Base-by-base conservation (phyloP, 345 rosid genomes). In the Gossypium arboreum region DNA sequence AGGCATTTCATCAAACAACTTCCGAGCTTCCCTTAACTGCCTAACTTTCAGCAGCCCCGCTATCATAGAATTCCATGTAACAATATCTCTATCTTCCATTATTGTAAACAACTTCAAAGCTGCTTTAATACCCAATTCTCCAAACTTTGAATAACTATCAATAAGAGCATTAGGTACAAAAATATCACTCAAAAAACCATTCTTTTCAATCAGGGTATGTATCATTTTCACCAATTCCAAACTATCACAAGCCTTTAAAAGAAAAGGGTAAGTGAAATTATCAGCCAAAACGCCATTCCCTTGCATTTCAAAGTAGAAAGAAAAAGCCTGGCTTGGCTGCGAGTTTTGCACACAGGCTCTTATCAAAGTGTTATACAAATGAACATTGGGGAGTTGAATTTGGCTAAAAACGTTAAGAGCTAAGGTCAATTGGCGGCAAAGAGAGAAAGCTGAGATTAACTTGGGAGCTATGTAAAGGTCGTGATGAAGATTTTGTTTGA, bases 111-210 rank as follows among this genome's bases (percentile, higher is more conserved):
- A 68, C 82, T 80, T 92, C 88, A 72, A 81, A 2, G 98, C 97
- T n/a, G 73, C 81, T 48, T 70, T 51, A 77, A 94, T 77, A 57
- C 98, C 97, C 68, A 52, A 52, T 9, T 56, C 84, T 29, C 97
- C 97, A 74, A 96, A 94, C 79, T 80, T 89, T 0, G 82, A 89
- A 70, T 94, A 94, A 76, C 89, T 84, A 86, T 89, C 97, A 29
- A 94, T 89, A 18, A 94, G 81, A 3, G 97, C 84, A 77, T 94
- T 94, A 56, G 98, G 98, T 61, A 92, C 92, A 76, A 87, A 92
- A 1, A 91, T 78, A 86, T 94, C 98, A 55, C 79, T 79, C 9
- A 76, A 83, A 88, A 92, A 88, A 27, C 93, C 94, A 22, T 73
- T 79, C 77, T 94, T 94, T 75, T 85, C 90, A 6, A 92, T 79